Percentiles rank a stretch among this genome's conserved stretches.
Conservation (phyloP, 192 early-diverging fungal genomes). For the Dispira parvispora region DNA sequence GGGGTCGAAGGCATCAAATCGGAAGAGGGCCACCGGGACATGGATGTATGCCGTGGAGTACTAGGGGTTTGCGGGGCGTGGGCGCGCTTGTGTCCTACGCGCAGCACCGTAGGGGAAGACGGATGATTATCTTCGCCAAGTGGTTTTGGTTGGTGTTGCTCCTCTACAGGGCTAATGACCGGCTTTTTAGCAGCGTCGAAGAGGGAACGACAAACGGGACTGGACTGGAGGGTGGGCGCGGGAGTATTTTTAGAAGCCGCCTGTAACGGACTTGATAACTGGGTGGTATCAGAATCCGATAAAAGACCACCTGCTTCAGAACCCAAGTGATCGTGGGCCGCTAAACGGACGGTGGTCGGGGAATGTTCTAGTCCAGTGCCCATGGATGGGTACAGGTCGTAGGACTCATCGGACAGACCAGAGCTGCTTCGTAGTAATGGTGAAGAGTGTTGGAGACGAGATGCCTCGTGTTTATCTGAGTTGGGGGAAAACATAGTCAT, state of each 20-base stretch:
- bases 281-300: not conserved
- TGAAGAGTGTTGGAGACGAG: constrained; percentile 2
- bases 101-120: too few species aligned
- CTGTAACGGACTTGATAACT: not conserved
- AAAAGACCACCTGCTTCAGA: not conserved
- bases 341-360: not conserved
- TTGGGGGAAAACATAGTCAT: not conserved
- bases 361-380: not conserved
- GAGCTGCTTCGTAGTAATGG: constrained; percentile 1
- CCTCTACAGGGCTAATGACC: too few species aligned
- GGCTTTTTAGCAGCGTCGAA: not conserved
- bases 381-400: not conserved
- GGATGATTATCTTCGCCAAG: too few species aligned
- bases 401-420: not conserved
- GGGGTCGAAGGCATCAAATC: constrained; percentile 3
- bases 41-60: not conserved
- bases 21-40: not conserved
- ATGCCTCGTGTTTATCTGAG: not conserved
- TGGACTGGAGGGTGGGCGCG: not conserved
- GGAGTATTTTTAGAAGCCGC: not conserved
- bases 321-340: not conserved
- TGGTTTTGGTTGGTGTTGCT: too few species aligned
- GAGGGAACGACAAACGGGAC: constrained; percentile 6
- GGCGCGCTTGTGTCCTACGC: too few species aligned
- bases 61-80: not conserved